A percentile compares a stretch with the other conserved stretches of the same genome.
Conservation (phyloP, 768 basidiomycete species). For the Clavaria fumosa region DNA sequence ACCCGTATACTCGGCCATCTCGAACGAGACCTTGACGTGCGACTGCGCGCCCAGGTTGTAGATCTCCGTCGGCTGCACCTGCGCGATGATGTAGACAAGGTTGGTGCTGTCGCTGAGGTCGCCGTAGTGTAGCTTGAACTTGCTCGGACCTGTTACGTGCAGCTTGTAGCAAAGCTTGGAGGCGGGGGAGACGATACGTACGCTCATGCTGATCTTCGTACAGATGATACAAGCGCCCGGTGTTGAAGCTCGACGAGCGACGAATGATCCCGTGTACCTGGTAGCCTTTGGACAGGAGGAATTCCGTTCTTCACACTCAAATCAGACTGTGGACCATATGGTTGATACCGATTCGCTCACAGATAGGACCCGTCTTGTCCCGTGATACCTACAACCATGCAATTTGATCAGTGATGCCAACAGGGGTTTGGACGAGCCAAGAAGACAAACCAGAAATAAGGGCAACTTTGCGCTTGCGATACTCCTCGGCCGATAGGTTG, state of each 20-base stretch:
- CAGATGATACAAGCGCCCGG: slow-evolving; percentile 83
- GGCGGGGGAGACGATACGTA: slow-evolving; percentile 23
- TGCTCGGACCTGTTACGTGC: slow-evolving; percentile 40
- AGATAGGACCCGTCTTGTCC: slow-evolving; percentile 95
- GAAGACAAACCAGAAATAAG: slow-evolving; percentile 63
- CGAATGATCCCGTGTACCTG: slow-evolving; percentile 93
- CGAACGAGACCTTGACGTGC: slow-evolving; percentile 98
- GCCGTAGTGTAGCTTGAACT: slow-evolving; percentile 79
- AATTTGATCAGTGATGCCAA: slow-evolving; percentile 8
- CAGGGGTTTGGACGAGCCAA: slow-evolving; percentile 3
- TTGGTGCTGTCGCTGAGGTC: slow-evolving; percentile 95
- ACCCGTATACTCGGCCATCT: slow-evolving; percentile 98
- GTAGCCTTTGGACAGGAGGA: slow-evolving; percentile 77
- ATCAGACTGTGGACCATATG: slow-evolving; percentile 4
- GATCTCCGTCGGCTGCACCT: slow-evolving; percentile 89
- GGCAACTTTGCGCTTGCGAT: slow-evolving; percentile 82
- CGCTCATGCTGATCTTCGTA: slow-evolving; percentile 89
- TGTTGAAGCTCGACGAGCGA: slow-evolving; percentile 96
- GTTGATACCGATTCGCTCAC: slow-evolving; percentile 26
- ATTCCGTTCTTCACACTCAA: slow-evolving; percentile 47
- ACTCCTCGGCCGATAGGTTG: slow-evolving; percentile 64
- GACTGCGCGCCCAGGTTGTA: slow-evolving; percentile 98
- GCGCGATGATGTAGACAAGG: slow-evolving; percentile 89
- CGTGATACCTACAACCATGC: slow-evolving; percentile 54
- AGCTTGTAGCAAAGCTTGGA: slow-evolving; percentile 2